Conservation (phyloP, 257 asterid genomes). For the Penstemon barbatus region DNA sequence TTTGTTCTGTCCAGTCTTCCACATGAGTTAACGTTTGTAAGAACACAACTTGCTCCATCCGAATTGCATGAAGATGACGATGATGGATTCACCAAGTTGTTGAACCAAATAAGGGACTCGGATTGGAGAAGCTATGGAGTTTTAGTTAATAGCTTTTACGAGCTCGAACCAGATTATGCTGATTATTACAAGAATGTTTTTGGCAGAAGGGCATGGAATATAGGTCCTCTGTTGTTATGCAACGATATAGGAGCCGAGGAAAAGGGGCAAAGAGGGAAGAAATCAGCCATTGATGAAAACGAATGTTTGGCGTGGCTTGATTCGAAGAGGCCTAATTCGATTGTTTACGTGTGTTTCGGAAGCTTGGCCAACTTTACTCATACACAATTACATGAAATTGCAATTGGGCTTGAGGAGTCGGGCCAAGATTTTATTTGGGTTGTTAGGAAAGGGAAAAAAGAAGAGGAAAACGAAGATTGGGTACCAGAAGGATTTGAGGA, state of each 20-base stretch:
- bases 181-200: slow-evolving; percentile 36
- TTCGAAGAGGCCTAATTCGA: slow-evolving; percentile 44
- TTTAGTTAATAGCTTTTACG: slow-evolving; percentile 51
- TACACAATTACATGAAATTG: slow-evolving; percentile 61
- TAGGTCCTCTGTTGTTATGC: slow-evolving; percentile 53
- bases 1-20: slow-evolving; percentile 48
- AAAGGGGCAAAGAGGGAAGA: slow-evolving; percentile 38
- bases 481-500: slow-evolving; percentile 60
- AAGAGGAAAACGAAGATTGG: slow-evolving; percentile 36
- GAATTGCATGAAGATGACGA: background rate
- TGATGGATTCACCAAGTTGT: background rate
- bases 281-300: slow-evolving; percentile 45
- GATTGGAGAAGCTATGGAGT: slow-evolving; percentile 42
- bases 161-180: slow-evolving; percentile 47
- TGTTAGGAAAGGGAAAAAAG: slow-evolving; percentile 35
- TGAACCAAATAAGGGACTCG: slow-evolving; percentile 26
- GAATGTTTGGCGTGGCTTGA: slow-evolving; percentile 67
- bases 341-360: slow-evolving; percentile 63
- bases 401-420: slow-evolving; percentile 61
- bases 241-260: slow-evolving; percentile 20
- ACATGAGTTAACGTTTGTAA: slow-evolving; percentile 25
- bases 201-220: slow-evolving; percentile 42
- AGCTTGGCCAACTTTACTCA: slow-evolving; percentile 42
- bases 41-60: slow-evolving; percentile 36
- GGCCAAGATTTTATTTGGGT: slow-evolving; percentile 72